Conservation (phyloP, 116 monocot genomes). For the Phalaenopsis hybrid region DNA sequence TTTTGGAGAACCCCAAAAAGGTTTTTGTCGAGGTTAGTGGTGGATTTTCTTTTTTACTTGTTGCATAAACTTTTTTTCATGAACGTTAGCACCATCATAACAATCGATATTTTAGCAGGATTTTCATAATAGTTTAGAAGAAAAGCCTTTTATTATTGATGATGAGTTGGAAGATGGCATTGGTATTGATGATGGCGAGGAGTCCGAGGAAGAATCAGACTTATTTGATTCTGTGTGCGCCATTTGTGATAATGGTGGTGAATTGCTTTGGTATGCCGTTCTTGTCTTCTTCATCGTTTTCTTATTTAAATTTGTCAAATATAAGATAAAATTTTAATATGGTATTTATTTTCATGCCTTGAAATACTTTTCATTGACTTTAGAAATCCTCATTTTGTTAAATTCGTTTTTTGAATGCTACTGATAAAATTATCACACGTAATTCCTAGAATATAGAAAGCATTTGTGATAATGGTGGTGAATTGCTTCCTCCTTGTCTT, state of each 20-base stretch:
- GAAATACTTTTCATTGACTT: neutral
- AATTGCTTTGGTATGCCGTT: constrained; percentile 39
- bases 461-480: constrained; percentile 58
- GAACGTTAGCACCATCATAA: neutral
- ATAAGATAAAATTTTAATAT: neutral
- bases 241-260: constrained; percentile 69
- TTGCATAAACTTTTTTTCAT: neutral
- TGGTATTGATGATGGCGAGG: constrained; percentile 25
- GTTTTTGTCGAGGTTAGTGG: constrained; percentile 29
- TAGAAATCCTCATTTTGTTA: neutral
- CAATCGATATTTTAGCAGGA: constrained; percentile 19
- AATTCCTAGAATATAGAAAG: neutral
- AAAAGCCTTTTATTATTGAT: constrained; percentile 37
- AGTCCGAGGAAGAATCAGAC: constrained; percentile 43
- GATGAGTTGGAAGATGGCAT: constrained; percentile 27
- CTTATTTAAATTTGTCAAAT: neutral
- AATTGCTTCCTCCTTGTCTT: constrained; percentile 18
- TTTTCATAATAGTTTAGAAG: constrained; percentile 11
- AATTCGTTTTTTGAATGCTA: neutral
- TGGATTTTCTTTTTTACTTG: neutral
- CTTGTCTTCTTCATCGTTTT: neutral
- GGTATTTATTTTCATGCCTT: too few species aligned
- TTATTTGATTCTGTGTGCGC: constrained; percentile 56
- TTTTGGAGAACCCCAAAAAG: constrained; percentile 23
- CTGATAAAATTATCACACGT: neutral